These are phyloP conservation scores for Arthrobotrys entomopaga DNA, from an alignment of 2,329 filamentous ascomycete species.

Conservation along the genomic window DNA sequence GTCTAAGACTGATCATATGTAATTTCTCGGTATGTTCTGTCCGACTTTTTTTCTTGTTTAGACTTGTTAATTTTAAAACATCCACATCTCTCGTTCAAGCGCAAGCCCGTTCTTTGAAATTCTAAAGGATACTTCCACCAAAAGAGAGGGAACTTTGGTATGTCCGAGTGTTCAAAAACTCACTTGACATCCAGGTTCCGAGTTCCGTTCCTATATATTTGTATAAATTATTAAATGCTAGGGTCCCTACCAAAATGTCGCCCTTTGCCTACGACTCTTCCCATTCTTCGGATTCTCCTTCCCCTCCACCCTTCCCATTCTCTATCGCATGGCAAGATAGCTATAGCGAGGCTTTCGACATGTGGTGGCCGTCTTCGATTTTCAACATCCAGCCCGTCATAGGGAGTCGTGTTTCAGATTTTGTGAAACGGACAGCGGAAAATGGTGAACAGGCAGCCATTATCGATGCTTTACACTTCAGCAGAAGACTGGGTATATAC, in stretches of 20 bases:
- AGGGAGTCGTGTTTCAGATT: slow-evolving; percentile 37
- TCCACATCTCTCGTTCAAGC: neutral
- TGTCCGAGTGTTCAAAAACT: neutral
- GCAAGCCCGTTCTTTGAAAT: too few species aligned
- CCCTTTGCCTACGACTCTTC: slow-evolving; percentile 19
- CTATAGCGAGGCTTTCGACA: slow-evolving; percentile 24
- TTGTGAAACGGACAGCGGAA: slow-evolving; percentile 32
- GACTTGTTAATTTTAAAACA: neutral
- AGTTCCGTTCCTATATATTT: too few species aligned
- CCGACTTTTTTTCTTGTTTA: neutral
- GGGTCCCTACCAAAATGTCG: slow-evolving; percentile 18
- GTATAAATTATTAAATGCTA: slow-evolving; percentile 5
- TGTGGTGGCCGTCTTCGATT: slow-evolving; percentile 47
- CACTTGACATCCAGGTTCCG: too few species aligned
- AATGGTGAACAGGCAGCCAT: slow-evolving; percentile 20
- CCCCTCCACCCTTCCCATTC: slow-evolving; percentile 7
- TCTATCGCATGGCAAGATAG: slow-evolving; percentile 14
- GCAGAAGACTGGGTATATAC: slow-evolving; percentile 31
- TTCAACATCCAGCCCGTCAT: slow-evolving; percentile 42
- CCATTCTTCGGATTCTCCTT: slow-evolving; percentile 10
- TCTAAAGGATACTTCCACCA: too few species aligned
- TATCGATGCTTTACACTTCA: slow-evolving; percentile 34
- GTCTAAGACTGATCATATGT: slow-evolving; percentile 10
- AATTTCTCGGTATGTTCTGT: slow-evolving; percentile 6
- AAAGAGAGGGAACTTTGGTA: neutral